A percentile compares a stretch with the other conserved stretches of the same genome.
Evolutionary conservation across 352 stramenopile species (phyloP).

Genomic region (Phytophthora macrochlamydospora): DNA sequence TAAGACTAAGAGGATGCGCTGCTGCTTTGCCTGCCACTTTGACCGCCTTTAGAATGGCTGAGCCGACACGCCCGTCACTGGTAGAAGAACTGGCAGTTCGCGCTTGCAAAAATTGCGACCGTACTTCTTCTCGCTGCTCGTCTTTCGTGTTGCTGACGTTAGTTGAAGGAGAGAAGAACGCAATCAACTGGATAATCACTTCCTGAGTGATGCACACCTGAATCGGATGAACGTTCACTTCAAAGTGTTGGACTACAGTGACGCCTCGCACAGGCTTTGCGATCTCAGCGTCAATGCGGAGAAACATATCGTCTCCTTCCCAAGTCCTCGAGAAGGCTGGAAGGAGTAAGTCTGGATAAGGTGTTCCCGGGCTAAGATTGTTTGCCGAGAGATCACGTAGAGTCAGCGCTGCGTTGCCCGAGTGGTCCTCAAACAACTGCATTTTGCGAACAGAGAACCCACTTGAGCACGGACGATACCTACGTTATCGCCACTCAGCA

Average conservation of each 20-base stretch:
- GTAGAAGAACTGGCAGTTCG: constrained; percentile 18
- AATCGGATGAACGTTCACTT: constrained; percentile 86
- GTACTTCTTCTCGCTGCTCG: constrained; percentile 60
- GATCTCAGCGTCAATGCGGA: constrained; percentile 79
- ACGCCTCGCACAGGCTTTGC: constrained; percentile 59
- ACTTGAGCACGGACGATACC: constrained; percentile 65
- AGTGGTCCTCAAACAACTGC: constrained; percentile 76
- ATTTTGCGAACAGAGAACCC: constrained; percentile 56
- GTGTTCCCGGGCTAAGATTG: constrained; percentile 74
- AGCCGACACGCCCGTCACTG: constrained; percentile 47
- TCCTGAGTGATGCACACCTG: constrained; percentile 86
- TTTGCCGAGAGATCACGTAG: constrained; percentile 61
- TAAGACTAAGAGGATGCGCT: constrained; percentile 51
- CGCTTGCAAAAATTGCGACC: constrained; percentile 67
- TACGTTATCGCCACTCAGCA: constrained; percentile 57
- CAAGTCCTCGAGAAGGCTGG: constrained; percentile 47
- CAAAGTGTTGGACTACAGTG: constrained; percentile 81
- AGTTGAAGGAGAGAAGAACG: constrained; percentile 53
- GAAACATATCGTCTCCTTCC: constrained; percentile 69
- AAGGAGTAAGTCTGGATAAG: constrained; percentile 72
- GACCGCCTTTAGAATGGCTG: constrained; percentile 59
- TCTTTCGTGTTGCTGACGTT: constrained; percentile 42
- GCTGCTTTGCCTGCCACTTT: constrained; percentile 71
- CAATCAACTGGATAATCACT: constrained; percentile 69
- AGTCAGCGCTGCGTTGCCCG: constrained; percentile 61